These are phyloP conservation scores for Laguncularia racemosa DNA, from an alignment of 345 rosid species.

Conservation along the genomic window DNA sequence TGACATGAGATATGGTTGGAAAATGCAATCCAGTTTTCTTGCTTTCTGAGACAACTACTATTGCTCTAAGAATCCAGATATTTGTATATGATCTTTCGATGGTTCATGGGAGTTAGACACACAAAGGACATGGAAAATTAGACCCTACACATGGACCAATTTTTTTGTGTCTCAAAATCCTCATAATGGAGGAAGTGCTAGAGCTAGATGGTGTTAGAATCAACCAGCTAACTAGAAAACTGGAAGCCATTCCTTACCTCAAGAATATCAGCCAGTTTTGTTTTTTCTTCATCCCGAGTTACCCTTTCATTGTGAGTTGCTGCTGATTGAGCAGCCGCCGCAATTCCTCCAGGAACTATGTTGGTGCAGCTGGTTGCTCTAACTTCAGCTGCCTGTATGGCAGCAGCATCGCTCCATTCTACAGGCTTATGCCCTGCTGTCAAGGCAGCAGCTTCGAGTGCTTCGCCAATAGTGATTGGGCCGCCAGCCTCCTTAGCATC, in stretches of 20 bases:
- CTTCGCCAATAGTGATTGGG: conserved; percentile 59
- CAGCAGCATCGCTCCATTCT: conserved; percentile 83
- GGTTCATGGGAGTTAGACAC: too few species aligned
- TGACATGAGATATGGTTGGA: too few species aligned
- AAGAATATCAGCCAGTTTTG: conserved; percentile 58
- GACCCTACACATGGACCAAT: too few species aligned
- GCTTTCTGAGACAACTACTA: too few species aligned
- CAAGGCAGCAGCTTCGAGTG: conserved; percentile 63
- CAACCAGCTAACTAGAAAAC: too few species aligned
- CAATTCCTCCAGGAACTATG: conserved; percentile 57
- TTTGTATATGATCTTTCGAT: too few species aligned
- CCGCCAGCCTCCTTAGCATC: conserved; percentile 8
- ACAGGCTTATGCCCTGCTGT: conserved; percentile 74
- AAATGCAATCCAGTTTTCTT: too few species aligned
- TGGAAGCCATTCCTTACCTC: conserved; percentile 19
- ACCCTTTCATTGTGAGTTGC: conserved; percentile 57
- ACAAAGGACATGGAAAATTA: too few species aligned
- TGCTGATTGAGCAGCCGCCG: conserved; percentile 75
- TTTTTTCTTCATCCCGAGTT: conserved; percentile 39
- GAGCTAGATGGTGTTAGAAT: too few species aligned
- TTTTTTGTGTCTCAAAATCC: too few species aligned
- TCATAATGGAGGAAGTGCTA: too few species aligned
- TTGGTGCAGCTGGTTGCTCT: conserved; percentile 70
- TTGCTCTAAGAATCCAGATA: too few species aligned
- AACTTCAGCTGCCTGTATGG: conserved; percentile 85